Base-by-base conservation (phyloP, 164 flowering plant genomes). In the Stephania yunnanensis region DNA sequence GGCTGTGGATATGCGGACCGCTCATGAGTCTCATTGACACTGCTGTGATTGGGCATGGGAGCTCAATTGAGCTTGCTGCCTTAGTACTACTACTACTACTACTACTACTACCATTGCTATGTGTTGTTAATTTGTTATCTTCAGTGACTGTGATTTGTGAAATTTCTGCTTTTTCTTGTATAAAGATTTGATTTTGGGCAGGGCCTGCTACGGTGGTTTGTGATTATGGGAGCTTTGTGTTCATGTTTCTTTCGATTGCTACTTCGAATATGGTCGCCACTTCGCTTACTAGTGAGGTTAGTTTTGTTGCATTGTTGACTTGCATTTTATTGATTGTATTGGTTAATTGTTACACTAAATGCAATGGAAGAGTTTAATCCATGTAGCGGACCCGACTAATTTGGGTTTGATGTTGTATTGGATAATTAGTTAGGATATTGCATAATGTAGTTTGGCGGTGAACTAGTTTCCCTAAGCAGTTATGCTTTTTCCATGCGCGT, bases 221-320 rank as follows among this genome's bases (percentile, higher is more conserved):
- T 71, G 99, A 96, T 82, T 71, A 91, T 73, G 68, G 81, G 81
- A 84, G 92, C 74, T 91, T 87, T 77, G 87, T 85, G 52, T 96
- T 96, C 78, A 96, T 96, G 99, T 96, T 96, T 78, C 91, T 96
- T 8, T 91, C 98, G 1, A 86, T 94, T 78, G 97, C 97, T 53
- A 94, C 99, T 36, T 94, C 99, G 10, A 96, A 94, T 82, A 84
- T 96, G 87, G 92, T 96, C 55, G 99, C 98, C 48, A 91, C 98
- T 78, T 74, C 97, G 20, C 92, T 94, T 75, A 98, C 97, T 11
- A 83, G 70, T 84, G 70, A 84, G 92, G 97, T 92, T 71, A 48
- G 82, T 80, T 78, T 69, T 20, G 25, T 9, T 15, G 15, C 15
- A 50, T 50, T 11, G 12, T 50, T 50, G 6, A 12, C 22, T 42